These are phyloP conservation scores for Omphalotus olearius DNA, from an alignment of 1,284 basidiomycete genomes.

Conservation along the genomic window DNA sequence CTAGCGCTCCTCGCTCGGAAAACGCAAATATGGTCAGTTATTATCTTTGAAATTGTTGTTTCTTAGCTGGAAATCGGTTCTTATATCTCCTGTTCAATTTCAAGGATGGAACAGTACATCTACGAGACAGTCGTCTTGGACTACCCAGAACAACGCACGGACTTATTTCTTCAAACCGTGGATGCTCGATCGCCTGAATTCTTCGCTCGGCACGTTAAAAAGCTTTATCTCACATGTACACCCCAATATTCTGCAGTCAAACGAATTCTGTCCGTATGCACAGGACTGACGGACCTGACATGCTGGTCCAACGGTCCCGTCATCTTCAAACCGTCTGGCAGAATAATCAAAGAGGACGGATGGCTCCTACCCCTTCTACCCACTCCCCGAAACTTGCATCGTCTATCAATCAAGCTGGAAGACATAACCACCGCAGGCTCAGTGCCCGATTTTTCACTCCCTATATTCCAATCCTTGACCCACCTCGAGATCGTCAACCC, in stretches of 20 bases:
- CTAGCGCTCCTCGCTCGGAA: constrained; percentile 21
- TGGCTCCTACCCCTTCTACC: background rate
- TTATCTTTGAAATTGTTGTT: background rate
- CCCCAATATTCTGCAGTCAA: constrained; percentile 18
- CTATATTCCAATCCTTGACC: constrained; percentile 23
- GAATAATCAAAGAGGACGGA: background rate
- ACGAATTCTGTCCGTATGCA: constrained; percentile 22
- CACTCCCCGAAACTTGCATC: background rate
- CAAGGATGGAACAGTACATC: constrained; percentile 27
- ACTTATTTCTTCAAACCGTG: constrained; percentile 24
- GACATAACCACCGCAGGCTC: background rate
- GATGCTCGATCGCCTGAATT: constrained; percentile 22
- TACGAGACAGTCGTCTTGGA: constrained; percentile 28
- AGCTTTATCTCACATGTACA: constrained; percentile 22
- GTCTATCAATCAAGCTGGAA: constrained; percentile 6
- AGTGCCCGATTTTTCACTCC: constrained; percentile 13
- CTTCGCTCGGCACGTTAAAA: constrained; percentile 25
- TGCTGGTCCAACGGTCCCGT: constrained; percentile 22
- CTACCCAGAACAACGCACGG: constrained; percentile 9
- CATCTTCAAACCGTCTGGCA: constrained; percentile 13
- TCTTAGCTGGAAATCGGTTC: background rate
- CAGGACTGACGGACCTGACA: constrained; percentile 18
- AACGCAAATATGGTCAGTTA: constrained; percentile 23
- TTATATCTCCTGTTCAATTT: background rate
- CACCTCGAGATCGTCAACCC: constrained; percentile 30